phyloP scores from a whole-genome alignment of 495 filamentous ascomycete genomes.

The Staphylotrichum tortipilum region DNA sequence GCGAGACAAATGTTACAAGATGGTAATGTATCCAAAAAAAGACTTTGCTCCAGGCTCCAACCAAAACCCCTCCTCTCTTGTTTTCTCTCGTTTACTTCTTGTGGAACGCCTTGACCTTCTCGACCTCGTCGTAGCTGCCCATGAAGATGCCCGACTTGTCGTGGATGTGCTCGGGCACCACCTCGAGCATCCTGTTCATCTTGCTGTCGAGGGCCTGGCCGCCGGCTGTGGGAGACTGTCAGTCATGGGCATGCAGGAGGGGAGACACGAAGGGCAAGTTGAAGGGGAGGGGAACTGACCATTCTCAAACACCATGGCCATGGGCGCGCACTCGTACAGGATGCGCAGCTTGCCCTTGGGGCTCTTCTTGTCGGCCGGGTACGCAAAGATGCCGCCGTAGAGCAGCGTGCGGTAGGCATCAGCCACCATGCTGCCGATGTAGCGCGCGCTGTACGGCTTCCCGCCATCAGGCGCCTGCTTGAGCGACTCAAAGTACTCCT shows the following conservation, averaged over 20 bases:
- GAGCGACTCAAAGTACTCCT: constrained; percentile 77
- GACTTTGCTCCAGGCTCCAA: too few species aligned
- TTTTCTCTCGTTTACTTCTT: constrained; percentile 26
- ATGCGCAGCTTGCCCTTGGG: constrained; percentile 97
- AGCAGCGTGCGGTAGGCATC: constrained; percentile 93
- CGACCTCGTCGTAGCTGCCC: constrained; percentile 87
- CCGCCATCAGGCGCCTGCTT: constrained; percentile 61
- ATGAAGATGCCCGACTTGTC: constrained; percentile 94
- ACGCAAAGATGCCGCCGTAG: constrained; percentile 95
- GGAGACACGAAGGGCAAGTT: background rate
- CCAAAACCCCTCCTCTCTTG: background rate
- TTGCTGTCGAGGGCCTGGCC: constrained; percentile 83
- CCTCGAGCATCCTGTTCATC: constrained; percentile 81
- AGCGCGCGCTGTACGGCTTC: constrained; percentile 91
- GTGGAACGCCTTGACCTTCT: constrained; percentile 76
- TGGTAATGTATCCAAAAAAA: too few species aligned
- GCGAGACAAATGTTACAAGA: too few species aligned
- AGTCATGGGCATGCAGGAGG: constrained; percentile 14
- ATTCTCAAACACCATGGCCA: constrained; percentile 99
- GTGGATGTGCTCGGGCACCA: constrained; percentile 89
- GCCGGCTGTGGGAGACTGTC: constrained; percentile 49
- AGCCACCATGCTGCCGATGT: constrained; percentile 97
- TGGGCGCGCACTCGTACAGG: constrained; percentile 95
- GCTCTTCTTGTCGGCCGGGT: constrained; percentile 95
- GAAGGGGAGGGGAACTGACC: constrained; percentile 43